These are phyloP conservation scores for Geotrichum phurueaensis DNA, from an alignment of 1,139 yeast species.

Conservation along the genomic window DNA sequence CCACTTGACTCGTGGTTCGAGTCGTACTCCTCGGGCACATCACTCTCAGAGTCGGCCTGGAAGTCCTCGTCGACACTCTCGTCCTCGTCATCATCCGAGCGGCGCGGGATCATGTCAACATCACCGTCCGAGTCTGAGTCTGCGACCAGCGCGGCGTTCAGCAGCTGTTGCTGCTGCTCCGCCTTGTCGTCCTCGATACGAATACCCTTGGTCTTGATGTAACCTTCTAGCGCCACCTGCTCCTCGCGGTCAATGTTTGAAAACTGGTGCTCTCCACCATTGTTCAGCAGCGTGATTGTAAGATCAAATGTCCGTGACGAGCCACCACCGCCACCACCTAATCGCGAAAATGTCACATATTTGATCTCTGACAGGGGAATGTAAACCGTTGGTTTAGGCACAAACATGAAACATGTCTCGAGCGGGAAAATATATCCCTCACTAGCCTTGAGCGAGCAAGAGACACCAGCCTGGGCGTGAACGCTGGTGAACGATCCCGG, in stretches of 20 bases:
- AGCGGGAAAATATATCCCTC: slow-evolving; percentile 90
- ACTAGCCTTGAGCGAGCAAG: slow-evolving; percentile 89
- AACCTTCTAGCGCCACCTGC: slow-evolving; percentile 70
- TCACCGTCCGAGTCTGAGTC: slow-evolving; percentile 19
- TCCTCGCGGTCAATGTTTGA: slow-evolving; percentile 90
- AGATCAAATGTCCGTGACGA: slow-evolving; percentile 90
- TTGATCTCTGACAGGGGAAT: slow-evolving; percentile 81
- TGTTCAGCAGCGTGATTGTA: slow-evolving; percentile 64
- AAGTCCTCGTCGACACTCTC: slow-evolving; percentile 50
- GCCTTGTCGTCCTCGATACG: slow-evolving; percentile 66
- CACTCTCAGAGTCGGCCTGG: slow-evolving; percentile 60
- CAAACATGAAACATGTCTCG: slow-evolving; percentile 83
- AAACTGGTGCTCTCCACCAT: slow-evolving; percentile 69
- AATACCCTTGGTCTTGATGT: slow-evolving; percentile 69
- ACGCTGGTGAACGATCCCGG: slow-evolving; percentile 80
- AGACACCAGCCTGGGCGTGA: slow-evolving; percentile 65
- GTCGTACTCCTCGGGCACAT: slow-evolving; percentile 84
- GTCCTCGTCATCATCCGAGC: slow-evolving; percentile 51
- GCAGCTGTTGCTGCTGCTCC: slow-evolving; percentile 37
- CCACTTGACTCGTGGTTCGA: slow-evolving; percentile 54
- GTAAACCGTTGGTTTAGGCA: slow-evolving; percentile 90
- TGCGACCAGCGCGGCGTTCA: slow-evolving; percentile 15
- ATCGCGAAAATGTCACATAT: slow-evolving; percentile 76
- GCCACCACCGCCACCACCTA: slow-evolving; percentile 63
- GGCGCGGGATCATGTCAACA: slow-evolving; percentile 25